Base-by-base conservation (phyloP, 768 basidiomycete species). In the Tulasnella sp. region DNA sequence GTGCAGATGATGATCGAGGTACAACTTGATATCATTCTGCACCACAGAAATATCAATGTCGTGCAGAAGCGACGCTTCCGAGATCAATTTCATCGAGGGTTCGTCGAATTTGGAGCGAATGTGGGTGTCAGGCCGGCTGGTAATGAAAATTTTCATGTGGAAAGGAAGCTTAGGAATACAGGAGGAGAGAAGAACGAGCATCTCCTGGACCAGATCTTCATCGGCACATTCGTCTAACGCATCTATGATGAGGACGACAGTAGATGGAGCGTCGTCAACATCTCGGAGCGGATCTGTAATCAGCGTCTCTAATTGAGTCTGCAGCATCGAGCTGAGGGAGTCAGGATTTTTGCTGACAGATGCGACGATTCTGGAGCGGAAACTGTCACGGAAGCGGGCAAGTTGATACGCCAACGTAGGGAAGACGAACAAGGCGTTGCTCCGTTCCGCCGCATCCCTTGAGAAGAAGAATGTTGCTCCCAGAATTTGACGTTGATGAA, bases 391-490 rank as follows among this genome's bases (percentile, higher is more conserved):
- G 15, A 48, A 42, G 40, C 53, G 48, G 4, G 63, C 61, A 1
- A 68, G 46, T 41, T 66, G 62, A 19, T 55, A 59, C 10, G 67
- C 62, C 33, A 69, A 61, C 0, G 68, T 69, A 34, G 56, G 57
- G 53, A 68, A 58, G 4, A 69, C 50, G 16, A 57, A 53, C 20
- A 60, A 43, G 12, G 63, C 56, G 19, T 48, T 25, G 15, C 58
- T 53, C 2, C 57, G 50, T 27, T 60, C 41, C 12, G 53, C 59
- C 9, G 56, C 48, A 28, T 58, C 43, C 12, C 59, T 53, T 29
- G 62, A 58, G 50, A 67, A 68, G 55, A 64, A 65, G 53, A 65
- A 68, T 13, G 58, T 66, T 2, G 65, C 62, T 1, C 66, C 68
- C 15, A 70, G 63, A 9, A 51, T 37, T 5, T 57, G 53, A 13